Evolutionary conservation across 768 basidiomycete genomes (phyloP), one percentile per base, ranked within the genome.

Genomic region (Agaricus blazei): DNA sequence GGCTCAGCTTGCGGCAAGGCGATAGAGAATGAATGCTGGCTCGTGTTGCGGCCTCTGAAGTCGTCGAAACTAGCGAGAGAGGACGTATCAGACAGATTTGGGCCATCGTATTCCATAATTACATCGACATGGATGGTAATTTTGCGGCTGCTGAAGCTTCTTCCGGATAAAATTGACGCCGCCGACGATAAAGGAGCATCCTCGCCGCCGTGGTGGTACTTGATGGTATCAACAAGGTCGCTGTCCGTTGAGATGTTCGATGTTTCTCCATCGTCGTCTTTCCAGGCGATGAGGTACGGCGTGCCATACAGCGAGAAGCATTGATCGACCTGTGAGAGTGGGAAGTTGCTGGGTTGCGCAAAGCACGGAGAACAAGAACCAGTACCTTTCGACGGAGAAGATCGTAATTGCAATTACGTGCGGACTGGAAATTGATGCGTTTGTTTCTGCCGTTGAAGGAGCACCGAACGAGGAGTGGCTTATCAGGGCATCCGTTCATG

Each of bases 51-150:
- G 45, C 75, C 73, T 59, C 70, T 73, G 71, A 84, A 85, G 60
- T 91, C 88, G 42, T 95, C 89, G 64, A 87, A 63, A 65, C 90
- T 92, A 23, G 80, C 81, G 15, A 95, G 71, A 8, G 92, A 94
- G 9, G 83, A 84, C 2, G 93, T 90, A 61, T 97, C 95, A 8
- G 91, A 93, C 55, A 97, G 75, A 69, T 88, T 90, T 12, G 88
- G 92, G 0, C 92, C 92, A 67, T 97, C 94, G 62, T 93, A 95
- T 58, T 95, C 93, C 58, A 95, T 84, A 8, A 76, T 75, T 41
- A 98, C 84, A 44, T 85, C 77, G 36, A 97, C 82, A 8, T 81
- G 78, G 14, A 97, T 71, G 0, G 87, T 88, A 54, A 97, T 88
- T 66, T 85, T 92, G 43, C 81, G 76, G 34, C 78, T 74, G 9